These are phyloP conservation scores for Xylogone sp. DNA, from an alignment of 2,329 filamentous ascomycete genomes.

Conservation along the genomic window DNA sequence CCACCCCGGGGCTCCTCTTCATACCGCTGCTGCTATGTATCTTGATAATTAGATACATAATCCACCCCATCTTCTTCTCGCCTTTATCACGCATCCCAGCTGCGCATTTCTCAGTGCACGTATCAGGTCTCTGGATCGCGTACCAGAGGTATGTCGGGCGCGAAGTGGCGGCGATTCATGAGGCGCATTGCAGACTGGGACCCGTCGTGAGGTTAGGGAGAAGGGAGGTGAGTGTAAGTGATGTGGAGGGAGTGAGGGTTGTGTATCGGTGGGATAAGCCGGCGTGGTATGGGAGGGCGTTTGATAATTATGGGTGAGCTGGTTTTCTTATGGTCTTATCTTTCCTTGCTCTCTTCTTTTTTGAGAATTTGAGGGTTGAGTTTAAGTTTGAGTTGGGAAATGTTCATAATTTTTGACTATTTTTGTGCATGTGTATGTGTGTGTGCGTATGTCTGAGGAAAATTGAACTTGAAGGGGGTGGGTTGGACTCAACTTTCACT, in stretches of 20 bases:
- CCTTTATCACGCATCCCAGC: slow-evolving; percentile 61
- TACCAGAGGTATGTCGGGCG: slow-evolving; percentile 51
- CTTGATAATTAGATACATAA: too few species aligned
- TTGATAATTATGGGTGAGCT: slow-evolving; percentile 65
- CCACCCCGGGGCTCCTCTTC: too few species aligned
- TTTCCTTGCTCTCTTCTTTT: too few species aligned
- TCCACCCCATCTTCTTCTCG: slow-evolving; percentile 47
- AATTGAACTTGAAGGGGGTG: too few species aligned
- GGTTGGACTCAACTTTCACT: too few species aligned
- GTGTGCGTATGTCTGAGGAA: too few species aligned
- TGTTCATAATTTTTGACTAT: too few species aligned
- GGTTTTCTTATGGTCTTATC: too few species aligned
- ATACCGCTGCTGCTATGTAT: too few species aligned
- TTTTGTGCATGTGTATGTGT: too few species aligned
- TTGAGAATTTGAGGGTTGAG: too few species aligned
- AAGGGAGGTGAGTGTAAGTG: slow-evolving; percentile 62
- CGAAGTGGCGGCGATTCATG: slow-evolving; percentile 60
- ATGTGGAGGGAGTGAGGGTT: slow-evolving; percentile 59
- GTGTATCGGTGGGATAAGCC: slow-evolving; percentile 76
- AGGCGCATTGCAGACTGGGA: slow-evolving; percentile 32
- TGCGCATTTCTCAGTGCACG: slow-evolving; percentile 60
- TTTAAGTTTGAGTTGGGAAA: too few species aligned
- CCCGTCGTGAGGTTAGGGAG: slow-evolving; percentile 15
- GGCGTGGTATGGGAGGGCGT: slow-evolving; percentile 67
- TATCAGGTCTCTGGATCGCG: slow-evolving; percentile 63